Conservation (phyloP, 768 basidiomycete species). For the Suillus bovinus region DNA sequence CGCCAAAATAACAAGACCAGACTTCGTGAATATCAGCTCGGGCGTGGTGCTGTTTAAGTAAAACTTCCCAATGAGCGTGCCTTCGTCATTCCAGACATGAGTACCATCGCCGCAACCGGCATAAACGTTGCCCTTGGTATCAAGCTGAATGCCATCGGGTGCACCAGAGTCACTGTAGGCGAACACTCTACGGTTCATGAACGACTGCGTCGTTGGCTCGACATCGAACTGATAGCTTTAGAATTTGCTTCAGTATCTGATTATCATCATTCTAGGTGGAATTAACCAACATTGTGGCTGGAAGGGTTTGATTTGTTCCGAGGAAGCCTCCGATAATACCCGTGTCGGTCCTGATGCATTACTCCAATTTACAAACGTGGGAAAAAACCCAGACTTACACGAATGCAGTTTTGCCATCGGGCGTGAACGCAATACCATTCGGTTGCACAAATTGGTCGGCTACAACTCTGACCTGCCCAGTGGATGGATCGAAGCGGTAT, state of each 20-base stretch:
- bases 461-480: conserved; percentile 65
- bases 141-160: conserved; percentile 66
- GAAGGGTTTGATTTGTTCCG: conserved; percentile 23
- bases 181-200: conserved; percentile 60
- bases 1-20: conserved; percentile 8
- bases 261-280: not conserved
- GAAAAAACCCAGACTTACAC: conserved; percentile 40
- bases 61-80: conserved; percentile 62
- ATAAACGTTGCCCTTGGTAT: conserved; percentile 62
- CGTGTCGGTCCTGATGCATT: conserved; percentile 23
- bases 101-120: conserved; percentile 59
- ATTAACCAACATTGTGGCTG: conserved; percentile 27
- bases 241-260: conserved; percentile 1
- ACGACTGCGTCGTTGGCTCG: conserved; percentile 47
- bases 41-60: conserved; percentile 37
- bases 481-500: conserved; percentile 71
- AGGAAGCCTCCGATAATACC: conserved; percentile 19
- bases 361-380: not conserved
- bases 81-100: conserved; percentile 46
- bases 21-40: conserved; percentile 11
- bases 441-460: conserved; percentile 74
- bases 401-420: conserved; percentile 64
- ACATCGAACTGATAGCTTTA: conserved; percentile 66
- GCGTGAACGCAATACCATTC: conserved; percentile 77
- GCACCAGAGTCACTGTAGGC: conserved; percentile 62